Base-by-base conservation (phyloP, 2,329 filamentous ascomycete genomes). In the Bertia moriformis region DNA sequence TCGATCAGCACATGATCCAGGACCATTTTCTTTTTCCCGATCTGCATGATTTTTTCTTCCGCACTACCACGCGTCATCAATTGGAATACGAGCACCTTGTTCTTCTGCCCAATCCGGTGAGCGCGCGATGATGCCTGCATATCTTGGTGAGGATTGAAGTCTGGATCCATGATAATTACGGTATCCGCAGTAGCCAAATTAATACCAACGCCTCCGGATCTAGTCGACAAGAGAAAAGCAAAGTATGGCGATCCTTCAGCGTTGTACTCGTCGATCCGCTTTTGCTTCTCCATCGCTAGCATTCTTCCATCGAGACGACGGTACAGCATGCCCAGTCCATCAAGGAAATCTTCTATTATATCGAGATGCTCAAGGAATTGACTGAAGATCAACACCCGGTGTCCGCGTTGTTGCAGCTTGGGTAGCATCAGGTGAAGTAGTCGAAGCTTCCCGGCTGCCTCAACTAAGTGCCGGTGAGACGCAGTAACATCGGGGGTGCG, bases 101-200 rank as follows among this genome's bases (percentile, higher is more conserved):
- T 87, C 57, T 87, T 86, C 58, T 98, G 93, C 0, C 93, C 93
- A 45, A 98, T 96, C 18, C 91, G 81, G 58, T 98, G 91, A 14
- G 89, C 91, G 46, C 93, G 78, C 19, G 89, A 93, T 19, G 98
- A 69, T 0, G 91, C 91, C 56, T 98, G 91, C 30, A 98, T 83
- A 51, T 98, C 93, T 58, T 98, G 91, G 52, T 98, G 91, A 1
- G 91, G 91, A 44, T 98, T 98, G 65, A 93, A 96, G 53, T 98
- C 91, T 0, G 86, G 86, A 49, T 98, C 88, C 47, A 96, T 76
- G 46, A 98, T 95, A 46, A 98, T 95, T 44, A 98, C 93, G 0
- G 91, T 98, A 52, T 98, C 91, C 2, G 91, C 91, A 4, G 88
- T 94, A 0, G 91, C 91, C 40, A 98, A 69, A 53, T 98, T 98